A percentile compares a stretch with the other conserved stretches of the same genome.
phyloP scores from a whole-genome alignment of 148 eudicot genomes.

The Chenopodium album region DNA sequence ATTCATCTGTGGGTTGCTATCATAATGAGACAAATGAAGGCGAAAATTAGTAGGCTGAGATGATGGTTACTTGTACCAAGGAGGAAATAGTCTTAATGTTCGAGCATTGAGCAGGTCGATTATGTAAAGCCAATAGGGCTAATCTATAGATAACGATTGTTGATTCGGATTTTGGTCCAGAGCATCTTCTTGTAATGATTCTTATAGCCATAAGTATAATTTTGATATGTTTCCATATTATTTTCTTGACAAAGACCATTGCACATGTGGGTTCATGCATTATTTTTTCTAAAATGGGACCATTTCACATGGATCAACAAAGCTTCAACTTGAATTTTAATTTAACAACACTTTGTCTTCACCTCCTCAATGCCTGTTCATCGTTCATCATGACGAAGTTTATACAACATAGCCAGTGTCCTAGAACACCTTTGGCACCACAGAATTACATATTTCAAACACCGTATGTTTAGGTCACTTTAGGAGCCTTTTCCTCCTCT shows the following conservation, averaged over 20 bases:
- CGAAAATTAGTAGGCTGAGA: no score
- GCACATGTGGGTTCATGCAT: slow-evolving; percentile 23
- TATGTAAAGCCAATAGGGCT: neutral
- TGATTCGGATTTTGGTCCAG: neutral
- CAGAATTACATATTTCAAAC: neutral
- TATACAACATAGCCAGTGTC: neutral
- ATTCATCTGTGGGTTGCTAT: neutral
- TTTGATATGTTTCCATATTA: neutral
- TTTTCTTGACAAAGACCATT: slow-evolving; percentile 14
- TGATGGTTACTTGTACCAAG: no score
- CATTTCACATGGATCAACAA: slow-evolving; percentile 22
- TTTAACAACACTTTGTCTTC: neutral
- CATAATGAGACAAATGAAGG: neutral
- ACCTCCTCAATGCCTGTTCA: neutral
- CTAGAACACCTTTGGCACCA: neutral
- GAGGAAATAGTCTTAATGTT: neutral
- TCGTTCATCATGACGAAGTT: neutral
- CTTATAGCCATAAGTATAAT: neutral
- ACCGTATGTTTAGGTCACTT: neutral
- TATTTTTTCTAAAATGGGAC: neutral
- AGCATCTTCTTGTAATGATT: neutral
- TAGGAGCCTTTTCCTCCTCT: neutral
- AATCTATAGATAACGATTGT: neutral
- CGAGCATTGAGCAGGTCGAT: neutral
- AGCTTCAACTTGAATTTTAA: neutral